A percentile compares a stretch with the other conserved stretches of the same genome.
These are phyloP conservation scores for Kokia cookei DNA, from an alignment of 441 rosid species.

Conservation along the genomic window DNA sequence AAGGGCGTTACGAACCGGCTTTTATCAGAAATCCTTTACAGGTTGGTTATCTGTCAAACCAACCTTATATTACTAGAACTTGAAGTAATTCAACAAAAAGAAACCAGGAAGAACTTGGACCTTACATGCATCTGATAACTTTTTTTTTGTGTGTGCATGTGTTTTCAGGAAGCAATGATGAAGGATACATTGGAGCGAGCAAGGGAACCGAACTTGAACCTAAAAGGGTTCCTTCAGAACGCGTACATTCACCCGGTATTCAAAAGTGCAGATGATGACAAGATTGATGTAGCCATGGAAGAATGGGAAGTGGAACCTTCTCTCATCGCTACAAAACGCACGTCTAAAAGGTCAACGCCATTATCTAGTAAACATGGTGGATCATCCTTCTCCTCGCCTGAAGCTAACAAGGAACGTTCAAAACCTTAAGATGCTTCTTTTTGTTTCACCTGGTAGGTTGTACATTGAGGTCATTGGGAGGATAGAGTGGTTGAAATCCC, in stretches of 20 bases:
- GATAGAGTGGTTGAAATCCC: no score
- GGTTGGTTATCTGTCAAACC: conserved; percentile 22
- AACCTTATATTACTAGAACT: not conserved
- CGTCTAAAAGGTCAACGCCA: conserved; percentile 42
- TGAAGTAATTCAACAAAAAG: not conserved
- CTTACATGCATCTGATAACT: no score
- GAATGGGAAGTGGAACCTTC: conserved; percentile 45
- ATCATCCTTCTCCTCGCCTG: conserved; percentile 17
- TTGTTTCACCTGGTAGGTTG: no score
- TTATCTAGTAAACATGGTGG: conserved; percentile 31
- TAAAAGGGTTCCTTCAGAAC: conserved; percentile 62
- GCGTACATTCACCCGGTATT: conserved; percentile 73
- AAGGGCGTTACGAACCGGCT: conserved; percentile 74
- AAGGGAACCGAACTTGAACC: conserved; percentile 64
- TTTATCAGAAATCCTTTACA: conserved; percentile 69
- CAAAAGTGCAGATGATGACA: conserved; percentile 41
- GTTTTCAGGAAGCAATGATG: conserved; percentile 84
- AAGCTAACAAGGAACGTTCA: conserved; percentile 12
- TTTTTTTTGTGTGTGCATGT: not conserved
- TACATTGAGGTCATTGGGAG: no score
- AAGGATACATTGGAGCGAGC: conserved; percentile 81
- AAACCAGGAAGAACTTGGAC: not conserved
- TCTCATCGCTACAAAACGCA: conserved; percentile 67
- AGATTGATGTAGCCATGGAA: conserved; percentile 27
- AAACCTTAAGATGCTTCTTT: not conserved